These are phyloP conservation scores for Botrytis elliptica DNA, from an alignment of 2,329 filamentous ascomycete genomes.

Conservation along the genomic window DNA sequence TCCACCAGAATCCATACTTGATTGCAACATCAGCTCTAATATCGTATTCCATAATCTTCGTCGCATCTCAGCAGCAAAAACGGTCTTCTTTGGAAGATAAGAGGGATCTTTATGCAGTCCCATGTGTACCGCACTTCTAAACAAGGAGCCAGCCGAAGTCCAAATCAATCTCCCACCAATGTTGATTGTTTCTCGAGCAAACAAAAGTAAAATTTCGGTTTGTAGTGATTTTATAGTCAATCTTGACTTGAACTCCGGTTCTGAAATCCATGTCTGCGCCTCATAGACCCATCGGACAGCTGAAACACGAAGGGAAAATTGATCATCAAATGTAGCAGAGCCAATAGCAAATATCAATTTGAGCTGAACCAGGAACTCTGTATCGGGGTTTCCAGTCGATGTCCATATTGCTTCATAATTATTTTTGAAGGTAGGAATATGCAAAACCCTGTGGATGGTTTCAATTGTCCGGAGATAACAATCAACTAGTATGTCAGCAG, in stretches of 20 bases:
- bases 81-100: slow-evolving; percentile 40
- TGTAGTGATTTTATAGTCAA: slow-evolving; percentile 54
- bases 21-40: slow-evolving; percentile 48
- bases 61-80: slow-evolving; percentile 47
- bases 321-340: slow-evolving; percentile 49
- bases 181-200: slow-evolving; percentile 44
- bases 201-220: slow-evolving; percentile 44
- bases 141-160: slow-evolving; percentile 46
- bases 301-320: slow-evolving; percentile 49
- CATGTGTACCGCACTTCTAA: slow-evolving; percentile 50
- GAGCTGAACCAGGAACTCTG: slow-evolving; percentile 53
- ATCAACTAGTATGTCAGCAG: slow-evolving; percentile 49
- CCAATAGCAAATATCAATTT: slow-evolving; percentile 60
- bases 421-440: slow-evolving; percentile 49
- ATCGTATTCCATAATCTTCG: slow-evolving; percentile 54
- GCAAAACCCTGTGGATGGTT: slow-evolving; percentile 49
- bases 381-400: slow-evolving; percentile 37
- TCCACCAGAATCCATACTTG: slow-evolving; percentile 48
- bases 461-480: slow-evolving; percentile 52
- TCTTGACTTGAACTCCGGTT: slow-evolving; percentile 53
- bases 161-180: slow-evolving; percentile 49
- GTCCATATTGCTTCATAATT: slow-evolving; percentile 54
- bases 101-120: slow-evolving; percentile 52
- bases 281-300: slow-evolving; percentile 59
- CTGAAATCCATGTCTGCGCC: slow-evolving; percentile 53